Base-by-base conservation (phyloP, 2,329 filamentous ascomycete genomes). In the Juglanconis juglandina region DNA sequence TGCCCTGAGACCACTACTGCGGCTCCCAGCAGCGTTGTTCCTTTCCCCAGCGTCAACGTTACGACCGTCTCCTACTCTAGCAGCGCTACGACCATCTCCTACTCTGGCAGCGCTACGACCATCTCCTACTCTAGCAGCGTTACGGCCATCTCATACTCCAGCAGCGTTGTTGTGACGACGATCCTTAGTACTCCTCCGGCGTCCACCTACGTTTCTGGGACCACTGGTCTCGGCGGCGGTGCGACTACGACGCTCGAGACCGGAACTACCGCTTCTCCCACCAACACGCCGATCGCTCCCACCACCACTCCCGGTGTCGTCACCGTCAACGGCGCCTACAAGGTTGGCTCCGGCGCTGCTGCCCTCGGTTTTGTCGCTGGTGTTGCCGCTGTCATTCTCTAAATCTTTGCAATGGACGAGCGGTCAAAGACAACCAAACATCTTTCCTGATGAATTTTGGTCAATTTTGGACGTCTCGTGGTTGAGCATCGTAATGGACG, bases 381-480 rank as follows among this genome's bases (percentile, higher is more conserved):
- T 60, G 60, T 76, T 42, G 75, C 71, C 53, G 75, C 72, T 30
- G 56, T 79, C 46, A 66, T 73, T 59, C 64, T 78, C 61, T 78
- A 72, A 68, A 33, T 17, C 30, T 59, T 30, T 49, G 34, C 55
- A n/a, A 44, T 32, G 30, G 41, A 17, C 30, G 14, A 17, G 8
- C 34, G 6, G 13, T 5, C 39, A n/a, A 42, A 51, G 5, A 41
- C 17, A n/a, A 14, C 30, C 44, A 24, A 39, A 42, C 14, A 37
- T 37, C 33, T 63, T 44, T 57, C 17, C 39, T 41, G 39, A 54
- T 53, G 51, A 14, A 55, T 56, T 57, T 63, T 61, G 58, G 58
- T 48, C 51, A 51, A 61, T 63, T 63, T 63, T 63, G 61, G 61
- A 58, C 50, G 58, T 61, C 58, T 58, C 54, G 55, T 63, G 58